Evolutionary conservation across 2,329 filamentous ascomycete species (phyloP).

Genomic region (Ploettnerulaceae sp.): DNA sequence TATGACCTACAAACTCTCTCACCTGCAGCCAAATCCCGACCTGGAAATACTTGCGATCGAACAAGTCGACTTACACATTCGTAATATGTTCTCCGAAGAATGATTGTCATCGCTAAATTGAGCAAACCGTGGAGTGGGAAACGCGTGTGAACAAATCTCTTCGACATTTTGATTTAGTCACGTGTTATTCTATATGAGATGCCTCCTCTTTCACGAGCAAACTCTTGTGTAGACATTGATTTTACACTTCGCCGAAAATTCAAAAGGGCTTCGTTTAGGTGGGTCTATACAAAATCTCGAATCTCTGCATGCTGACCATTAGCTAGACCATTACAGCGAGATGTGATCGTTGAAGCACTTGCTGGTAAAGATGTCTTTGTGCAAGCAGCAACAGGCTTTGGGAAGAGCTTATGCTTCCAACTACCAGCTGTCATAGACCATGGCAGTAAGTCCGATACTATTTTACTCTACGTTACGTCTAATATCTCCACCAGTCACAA

Average conservation of each 20-base stretch:
- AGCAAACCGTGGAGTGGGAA: no score
- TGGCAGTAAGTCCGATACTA: conserved; percentile 53
- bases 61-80: no score
- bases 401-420: conserved; percentile 91
- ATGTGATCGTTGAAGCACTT: conserved; percentile 79
- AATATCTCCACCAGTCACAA: conserved; percentile 56
- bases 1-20: no score
- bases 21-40: no score
- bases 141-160: no score
- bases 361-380: conserved; percentile 87
- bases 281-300: conserved; percentile 3
- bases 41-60: no score
- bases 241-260: conserved; percentile 72
- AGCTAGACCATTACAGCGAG: conserved; percentile 71
- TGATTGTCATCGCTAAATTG: no score
- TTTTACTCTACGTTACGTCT: conserved; percentile 9
- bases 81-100: no score
- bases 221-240: conserved; percentile 60
- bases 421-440: conserved; percentile 82
- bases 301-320: background rate
- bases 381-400: conserved; percentile 85
- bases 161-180: no score
- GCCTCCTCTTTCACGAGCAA: conserved; percentile 39
- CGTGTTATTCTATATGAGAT: conserved; percentile 12
- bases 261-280: conserved; percentile 70